Conservation (phyloP, 176 grass and related monocot genomes). For the Oryza glaberrima region DNA sequence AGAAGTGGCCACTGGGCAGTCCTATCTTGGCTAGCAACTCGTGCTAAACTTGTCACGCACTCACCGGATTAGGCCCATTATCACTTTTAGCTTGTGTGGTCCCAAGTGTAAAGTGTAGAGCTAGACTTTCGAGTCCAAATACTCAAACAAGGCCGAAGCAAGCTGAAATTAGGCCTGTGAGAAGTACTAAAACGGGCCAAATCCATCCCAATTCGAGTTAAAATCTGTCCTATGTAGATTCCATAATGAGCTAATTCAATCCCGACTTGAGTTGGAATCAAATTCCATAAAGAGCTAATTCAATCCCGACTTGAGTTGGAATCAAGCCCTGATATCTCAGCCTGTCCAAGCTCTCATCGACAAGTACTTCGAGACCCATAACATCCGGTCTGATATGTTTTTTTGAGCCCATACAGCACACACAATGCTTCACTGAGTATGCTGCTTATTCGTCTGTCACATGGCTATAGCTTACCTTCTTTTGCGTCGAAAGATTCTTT, state of each 20-base stretch:
- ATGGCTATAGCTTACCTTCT: neutral
- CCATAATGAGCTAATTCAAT: too few relatives aligned
- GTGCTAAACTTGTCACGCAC: too few relatives aligned
- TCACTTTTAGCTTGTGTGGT: too few relatives aligned
- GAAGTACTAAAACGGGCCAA: neutral
- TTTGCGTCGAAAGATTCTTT: slow-evolving; percentile 5
- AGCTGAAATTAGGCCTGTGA: neutral
- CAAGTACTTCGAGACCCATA: too few relatives aligned
- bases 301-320: neutral
- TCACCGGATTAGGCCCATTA: too few relatives aligned
- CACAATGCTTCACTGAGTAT: neutral
- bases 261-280: neutral
- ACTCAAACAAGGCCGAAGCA: neutral
- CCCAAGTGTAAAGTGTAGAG: neutral
- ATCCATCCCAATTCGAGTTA: neutral
- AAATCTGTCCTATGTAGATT: neutral
- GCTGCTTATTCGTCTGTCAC: neutral
- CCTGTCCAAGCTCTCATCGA: too few relatives aligned
- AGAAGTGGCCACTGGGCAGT: too few relatives aligned
- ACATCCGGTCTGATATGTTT: too few relatives aligned
- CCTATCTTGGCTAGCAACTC: too few relatives aligned
- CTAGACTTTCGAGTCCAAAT: neutral
- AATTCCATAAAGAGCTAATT: too few relatives aligned
- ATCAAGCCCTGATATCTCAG: too few relatives aligned
- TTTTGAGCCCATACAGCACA: too few relatives aligned